Base-by-base conservation (phyloP, 192 early-diverging fungal species). In the Paraglomus brasilianum region DNA sequence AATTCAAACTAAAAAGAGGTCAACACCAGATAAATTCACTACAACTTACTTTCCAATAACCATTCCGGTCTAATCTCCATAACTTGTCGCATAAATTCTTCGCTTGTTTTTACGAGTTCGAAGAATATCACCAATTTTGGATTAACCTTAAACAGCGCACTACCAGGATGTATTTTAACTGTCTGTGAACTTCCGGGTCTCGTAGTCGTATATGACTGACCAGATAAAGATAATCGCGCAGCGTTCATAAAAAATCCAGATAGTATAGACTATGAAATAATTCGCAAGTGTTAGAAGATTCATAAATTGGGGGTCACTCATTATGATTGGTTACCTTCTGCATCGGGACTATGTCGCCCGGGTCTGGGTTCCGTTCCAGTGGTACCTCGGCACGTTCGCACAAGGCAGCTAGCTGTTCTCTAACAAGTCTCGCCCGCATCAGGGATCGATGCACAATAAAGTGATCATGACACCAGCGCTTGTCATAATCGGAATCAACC, bases 221-320 rank as follows among this genome's bases (percentile, higher is more conserved):
- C 94, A n/a, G 89, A 89, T 51, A 86, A 84, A 43, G 89, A 88
- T 19, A 98, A 73, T 45, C 91, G 78, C 4, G 93, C 93, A 36
- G 91, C 88, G 80, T 99, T 92, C 81, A 94, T 95, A 75, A 99
- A 99, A 80, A 95, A 99, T 4, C 97, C 97, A 4, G 97, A 80
- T 5, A 93, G 89, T 51, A 99, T 79, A 14, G 95, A 88, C 72
- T 77, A 57, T 19, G n/a, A 70, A 14, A 5, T 11, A 21, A 21
- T 46, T 45, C n/a, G n/a, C n/a, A n/a, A n/a, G n/a, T n/a, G n/a
- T n/a, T n/a, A n/a, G n/a, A n/a, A n/a, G n/a, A n/a, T n/a, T n/a
- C n/a, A n/a, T n/a, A n/a, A n/a, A n/a, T n/a, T n/a, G n/a, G n/a
- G n/a, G n/a, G n/a, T n/a, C n/a, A n/a, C n/a, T n/a, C n/a, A n/a